Percentiles rank a stretch among this genome's conserved stretches.
Evolutionary conservation across 1,284 basidiomycete species (phyloP).

Genomic region (Meripilus lineatus): DNA sequence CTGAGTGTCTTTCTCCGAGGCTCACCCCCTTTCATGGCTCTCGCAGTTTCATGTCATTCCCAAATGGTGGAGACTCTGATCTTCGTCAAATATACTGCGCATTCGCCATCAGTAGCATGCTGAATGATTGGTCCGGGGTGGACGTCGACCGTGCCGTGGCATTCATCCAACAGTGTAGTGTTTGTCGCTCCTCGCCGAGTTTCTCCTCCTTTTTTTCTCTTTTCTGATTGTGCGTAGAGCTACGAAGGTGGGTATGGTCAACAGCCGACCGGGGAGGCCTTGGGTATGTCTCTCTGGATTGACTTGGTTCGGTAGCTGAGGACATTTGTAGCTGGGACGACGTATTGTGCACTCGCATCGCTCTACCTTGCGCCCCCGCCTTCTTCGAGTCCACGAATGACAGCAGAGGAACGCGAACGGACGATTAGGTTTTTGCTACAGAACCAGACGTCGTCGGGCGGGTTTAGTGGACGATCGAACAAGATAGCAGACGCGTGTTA

Average conservation of each 20-base stretch:
- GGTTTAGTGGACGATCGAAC: constrained; percentile 82
- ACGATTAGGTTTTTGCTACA: constrained; percentile 77
- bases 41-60: constrained; percentile 72
- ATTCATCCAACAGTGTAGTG: constrained; percentile 70
- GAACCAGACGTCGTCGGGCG: constrained; percentile 64
- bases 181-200: constrained; percentile 30
- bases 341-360: constrained; percentile 86
- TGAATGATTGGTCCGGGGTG: constrained; percentile 75
- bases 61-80: constrained; percentile 64
- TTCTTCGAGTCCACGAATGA: constrained; percentile 29
- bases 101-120: constrained; percentile 74
- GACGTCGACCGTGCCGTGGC: constrained; percentile 53
- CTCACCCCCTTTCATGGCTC: not conserved
- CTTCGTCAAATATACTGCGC: constrained; percentile 87
- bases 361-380: constrained; percentile 51
- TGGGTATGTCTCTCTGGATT: constrained; percentile 46
- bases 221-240: constrained; percentile 43
- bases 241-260: constrained; percentile 94
- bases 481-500: constrained; percentile 91
- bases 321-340: constrained; percentile 71
- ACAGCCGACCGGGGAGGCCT: constrained; percentile 76
- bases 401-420: constrained; percentile 38
- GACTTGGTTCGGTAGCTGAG: not conserved
- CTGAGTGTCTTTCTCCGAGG: not conserved
- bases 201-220: constrained; percentile 3